A percentile compares a stretch with the other conserved stretches of the same genome.
These are phyloP conservation scores for Magnaporthiopsis rhizophila DNA, from an alignment of 2,329 filamentous ascomycete species.

Conservation along the genomic window DNA sequence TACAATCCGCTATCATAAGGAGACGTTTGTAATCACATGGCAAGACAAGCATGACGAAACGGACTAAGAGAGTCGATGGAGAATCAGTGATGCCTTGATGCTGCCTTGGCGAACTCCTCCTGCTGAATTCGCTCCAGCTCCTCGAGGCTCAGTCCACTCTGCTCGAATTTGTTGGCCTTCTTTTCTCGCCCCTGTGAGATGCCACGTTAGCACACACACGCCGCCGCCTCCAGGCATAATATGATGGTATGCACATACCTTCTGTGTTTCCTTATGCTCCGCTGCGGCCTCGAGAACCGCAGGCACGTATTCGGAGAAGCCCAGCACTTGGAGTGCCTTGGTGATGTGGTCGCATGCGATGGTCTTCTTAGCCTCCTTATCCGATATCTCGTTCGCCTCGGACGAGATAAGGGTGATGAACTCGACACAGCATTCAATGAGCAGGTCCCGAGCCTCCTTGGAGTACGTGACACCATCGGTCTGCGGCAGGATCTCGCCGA, in stretches of 20 bases:
- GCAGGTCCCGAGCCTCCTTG: conserved; percentile 86
- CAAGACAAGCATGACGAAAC: conserved; percentile 1
- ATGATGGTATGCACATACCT: conserved; percentile 46
- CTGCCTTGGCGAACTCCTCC: conserved; percentile 80
- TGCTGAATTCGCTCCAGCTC: conserved; percentile 83
- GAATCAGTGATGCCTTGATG: conserved; percentile 55
- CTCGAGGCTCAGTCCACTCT: conserved; percentile 85
- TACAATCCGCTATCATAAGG: neutral
- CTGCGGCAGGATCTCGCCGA: conserved; percentile 81
- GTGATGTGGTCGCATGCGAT: conserved; percentile 98
- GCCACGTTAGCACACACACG: conserved; percentile 48
- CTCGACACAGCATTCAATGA: conserved; percentile 98
- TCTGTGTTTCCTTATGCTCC: conserved; percentile 88
- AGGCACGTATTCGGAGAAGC: conserved; percentile 85
- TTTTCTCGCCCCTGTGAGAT: conserved; percentile 73
- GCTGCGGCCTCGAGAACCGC: conserved; percentile 80
- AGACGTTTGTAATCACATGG: neutral
- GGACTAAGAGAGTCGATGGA: neutral
- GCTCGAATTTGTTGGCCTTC: conserved; percentile 94
- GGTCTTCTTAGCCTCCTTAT: conserved; percentile 98
- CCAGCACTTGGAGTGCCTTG: conserved; percentile 84
- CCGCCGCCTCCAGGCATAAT: conserved; percentile 17
- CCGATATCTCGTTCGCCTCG: conserved; percentile 96
- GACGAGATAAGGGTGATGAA: conserved; percentile 99
- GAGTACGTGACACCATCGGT: conserved; percentile 75